Evolutionary conservation across 2,329 filamentous ascomycete genomes (phyloP).

Genomic region (Penicillium sp.): DNA sequence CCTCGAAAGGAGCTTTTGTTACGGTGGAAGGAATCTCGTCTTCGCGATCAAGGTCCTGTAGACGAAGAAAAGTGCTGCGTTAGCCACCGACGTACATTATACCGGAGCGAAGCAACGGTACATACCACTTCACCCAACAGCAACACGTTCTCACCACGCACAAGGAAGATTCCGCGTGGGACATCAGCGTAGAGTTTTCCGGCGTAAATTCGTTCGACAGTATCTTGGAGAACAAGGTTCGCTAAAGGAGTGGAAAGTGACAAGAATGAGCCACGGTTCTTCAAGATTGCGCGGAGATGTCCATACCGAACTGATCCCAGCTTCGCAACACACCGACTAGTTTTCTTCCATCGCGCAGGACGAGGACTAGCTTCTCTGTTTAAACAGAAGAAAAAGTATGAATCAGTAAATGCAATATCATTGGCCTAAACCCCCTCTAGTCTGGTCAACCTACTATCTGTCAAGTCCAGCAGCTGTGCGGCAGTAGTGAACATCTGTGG

Average conservation of each 20-base stretch:
- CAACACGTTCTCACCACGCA: conserved; percentile 95
- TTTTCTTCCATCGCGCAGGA: conserved; percentile 90
- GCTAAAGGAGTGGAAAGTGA: conserved; percentile 54
- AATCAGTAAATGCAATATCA: not conserved
- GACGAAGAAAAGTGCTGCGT: not conserved
- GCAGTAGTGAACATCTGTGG: conserved; percentile 99
- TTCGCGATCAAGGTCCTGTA: conserved; percentile 86
- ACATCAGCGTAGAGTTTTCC: conserved; percentile 78
- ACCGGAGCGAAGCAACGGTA: not conserved
- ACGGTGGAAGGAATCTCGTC: conserved; percentile 77
- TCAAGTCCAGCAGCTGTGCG: conserved; percentile 90
- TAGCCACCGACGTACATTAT: not conserved
- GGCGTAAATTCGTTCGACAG: conserved; percentile 82
- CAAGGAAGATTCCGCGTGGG: conserved; percentile 81
- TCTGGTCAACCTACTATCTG: conserved; percentile 73
- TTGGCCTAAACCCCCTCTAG: not conserved
- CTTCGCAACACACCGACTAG: conserved; percentile 87
- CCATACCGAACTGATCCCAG: conserved; percentile 95
- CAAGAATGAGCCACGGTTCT: not conserved
- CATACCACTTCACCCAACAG: conserved; percentile 83
- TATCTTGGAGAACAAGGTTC: conserved; percentile 92
- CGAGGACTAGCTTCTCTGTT: conserved; percentile 89
- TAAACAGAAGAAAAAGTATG: not conserved
- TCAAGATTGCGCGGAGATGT: not conserved
- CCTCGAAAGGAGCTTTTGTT: conserved; percentile 63